phyloP scores from a whole-genome alignment of 2,329 filamentous ascomycete genomes.

The Cryphonectria carpinicola region DNA sequence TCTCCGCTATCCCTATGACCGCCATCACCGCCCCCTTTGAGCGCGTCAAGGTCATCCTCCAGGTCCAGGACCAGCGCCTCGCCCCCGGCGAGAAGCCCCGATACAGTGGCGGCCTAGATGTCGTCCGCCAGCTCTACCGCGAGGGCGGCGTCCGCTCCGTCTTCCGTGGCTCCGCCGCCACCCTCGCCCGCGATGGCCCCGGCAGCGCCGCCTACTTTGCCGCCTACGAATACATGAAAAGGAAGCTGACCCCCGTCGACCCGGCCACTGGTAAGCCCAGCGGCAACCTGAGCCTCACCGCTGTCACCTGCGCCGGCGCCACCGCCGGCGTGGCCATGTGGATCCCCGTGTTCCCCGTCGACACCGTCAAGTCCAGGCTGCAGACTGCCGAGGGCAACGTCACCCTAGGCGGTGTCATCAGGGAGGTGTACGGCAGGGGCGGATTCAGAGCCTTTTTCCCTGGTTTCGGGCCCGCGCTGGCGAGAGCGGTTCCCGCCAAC shows the following conservation, averaged over 20 bases:
- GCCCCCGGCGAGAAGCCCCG: slow-evolving; percentile 89
- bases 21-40: slow-evolving; percentile 98
- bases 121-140: slow-evolving; percentile 89
- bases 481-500: slow-evolving; percentile 92
- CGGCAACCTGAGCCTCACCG: slow-evolving; percentile 78
- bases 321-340: slow-evolving; percentile 97
- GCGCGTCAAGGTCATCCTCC: slow-evolving; percentile 96
- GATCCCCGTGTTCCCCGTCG: slow-evolving; percentile 97
- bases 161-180: slow-evolving; percentile 89
- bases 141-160: slow-evolving; percentile 90
- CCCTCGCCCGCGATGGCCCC: slow-evolving; percentile 89
- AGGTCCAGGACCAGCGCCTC: slow-evolving; percentile 89
- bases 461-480: slow-evolving; percentile 89
- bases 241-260: slow-evolving; percentile 81
- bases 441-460: slow-evolving; percentile 95
- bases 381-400: slow-evolving; percentile 89
- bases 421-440: slow-evolving; percentile 79
- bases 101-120: slow-evolving; percentile 85
- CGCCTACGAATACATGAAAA: slow-evolving; percentile 95
- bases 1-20: slow-evolving; percentile 97
- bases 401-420: slow-evolving; percentile 78
- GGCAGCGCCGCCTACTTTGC: slow-evolving; percentile 96
- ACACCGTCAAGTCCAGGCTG: slow-evolving; percentile 92
- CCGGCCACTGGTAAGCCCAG: slow-evolving; percentile 70
- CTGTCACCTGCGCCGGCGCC: slow-evolving; percentile 84